phyloP scores from a whole-genome alignment of 352 stramenopile genomes.

The Phytophthora tentaculata region DNA sequence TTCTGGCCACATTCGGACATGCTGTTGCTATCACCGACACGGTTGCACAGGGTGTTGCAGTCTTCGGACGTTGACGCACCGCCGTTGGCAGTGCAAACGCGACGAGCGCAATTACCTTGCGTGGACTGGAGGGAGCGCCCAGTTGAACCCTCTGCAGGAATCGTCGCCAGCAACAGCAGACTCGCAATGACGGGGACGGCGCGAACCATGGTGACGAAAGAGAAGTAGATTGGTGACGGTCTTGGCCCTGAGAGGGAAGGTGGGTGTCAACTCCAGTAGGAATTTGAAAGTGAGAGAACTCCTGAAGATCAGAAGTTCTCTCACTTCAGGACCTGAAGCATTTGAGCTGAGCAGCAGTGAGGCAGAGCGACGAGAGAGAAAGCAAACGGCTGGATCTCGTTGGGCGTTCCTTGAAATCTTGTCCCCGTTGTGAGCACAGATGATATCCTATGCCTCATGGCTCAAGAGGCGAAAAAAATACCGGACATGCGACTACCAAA shows the following conservation, averaged over 20 bases:
- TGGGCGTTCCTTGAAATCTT: conserved; percentile 11
- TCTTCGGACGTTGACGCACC: conserved; percentile 29
- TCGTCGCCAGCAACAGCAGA: conserved; percentile 15
- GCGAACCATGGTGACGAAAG: conserved; percentile 23
- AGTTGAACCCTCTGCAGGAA: conserved; percentile 16
- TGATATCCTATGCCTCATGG: conserved; percentile 26
- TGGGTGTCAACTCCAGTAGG: conserved; percentile 25
- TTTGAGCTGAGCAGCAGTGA: background rate
- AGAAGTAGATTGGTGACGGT: background rate
- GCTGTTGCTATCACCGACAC: conserved; percentile 25
- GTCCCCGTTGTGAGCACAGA: conserved; percentile 10
- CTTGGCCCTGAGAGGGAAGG: conserved; percentile 9
- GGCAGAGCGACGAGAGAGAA: conserved; percentile 8
- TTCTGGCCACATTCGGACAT: conserved; percentile 38
- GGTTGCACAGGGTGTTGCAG: conserved; percentile 39
- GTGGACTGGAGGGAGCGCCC: conserved; percentile 29
- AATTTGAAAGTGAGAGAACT: conserved; percentile 28
- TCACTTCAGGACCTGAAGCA: too few relatives aligned
- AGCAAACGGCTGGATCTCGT: conserved; percentile 11
- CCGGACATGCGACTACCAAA: too few relatives aligned
- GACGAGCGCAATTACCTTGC: conserved; percentile 32
- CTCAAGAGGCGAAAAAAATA: too few relatives aligned
- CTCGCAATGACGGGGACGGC: conserved; percentile 10
- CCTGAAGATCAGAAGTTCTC: background rate
- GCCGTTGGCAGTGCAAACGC: conserved; percentile 18